Evolutionary conservation across 1,284 basidiomycete species (phyloP).

Genomic region (Marasmius sp.): DNA sequence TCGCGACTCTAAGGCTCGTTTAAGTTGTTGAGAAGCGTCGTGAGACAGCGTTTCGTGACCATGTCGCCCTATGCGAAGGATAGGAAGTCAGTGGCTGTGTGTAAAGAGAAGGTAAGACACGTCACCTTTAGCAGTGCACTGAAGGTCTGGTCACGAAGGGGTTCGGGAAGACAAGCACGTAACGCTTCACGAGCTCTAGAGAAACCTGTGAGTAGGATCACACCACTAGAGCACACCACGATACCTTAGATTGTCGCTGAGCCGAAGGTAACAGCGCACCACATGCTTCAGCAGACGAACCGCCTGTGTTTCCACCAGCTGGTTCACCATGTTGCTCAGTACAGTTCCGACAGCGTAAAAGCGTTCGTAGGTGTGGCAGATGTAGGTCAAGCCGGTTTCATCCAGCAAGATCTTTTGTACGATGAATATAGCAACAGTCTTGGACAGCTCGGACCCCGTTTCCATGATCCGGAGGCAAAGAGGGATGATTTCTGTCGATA

Average conservation of each 20-base stretch:
- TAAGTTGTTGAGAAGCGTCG: constrained; percentile 92
- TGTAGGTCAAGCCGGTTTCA: constrained; percentile 97
- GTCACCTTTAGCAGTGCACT: constrained; percentile 81
- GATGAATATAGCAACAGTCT: constrained; percentile 99
- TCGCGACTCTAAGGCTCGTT: constrained; percentile 51
- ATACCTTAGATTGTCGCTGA: constrained; percentile 94
- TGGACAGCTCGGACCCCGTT: constrained; percentile 97
- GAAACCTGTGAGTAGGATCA: constrained; percentile 5
- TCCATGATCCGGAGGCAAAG: constrained; percentile 99
- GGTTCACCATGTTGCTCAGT: constrained; percentile 97
- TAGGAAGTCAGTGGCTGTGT: constrained; percentile 3
- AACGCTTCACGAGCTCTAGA: constrained; percentile 91
- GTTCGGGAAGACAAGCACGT: constrained; percentile 95
- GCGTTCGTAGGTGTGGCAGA: constrained; percentile 98
- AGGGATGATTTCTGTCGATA: constrained; percentile 99
- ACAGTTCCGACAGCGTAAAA: constrained; percentile 99
- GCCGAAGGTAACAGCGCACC: constrained; percentile 92
- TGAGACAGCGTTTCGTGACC: constrained; percentile 95
- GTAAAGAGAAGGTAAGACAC: constrained; percentile 1
- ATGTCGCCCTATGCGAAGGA: constrained; percentile 72
- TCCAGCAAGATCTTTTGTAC: constrained; percentile 99
- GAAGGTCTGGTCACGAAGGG: constrained; percentile 94
- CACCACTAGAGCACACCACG: constrained; percentile 26
- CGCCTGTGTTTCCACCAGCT: constrained; percentile 95
- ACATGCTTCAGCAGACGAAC: constrained; percentile 97